A percentile compares a stretch with the other conserved stretches of the same genome.
Conservation (phyloP, 1,284 basidiomycete genomes). For the Violaceomyces palustris region DNA sequence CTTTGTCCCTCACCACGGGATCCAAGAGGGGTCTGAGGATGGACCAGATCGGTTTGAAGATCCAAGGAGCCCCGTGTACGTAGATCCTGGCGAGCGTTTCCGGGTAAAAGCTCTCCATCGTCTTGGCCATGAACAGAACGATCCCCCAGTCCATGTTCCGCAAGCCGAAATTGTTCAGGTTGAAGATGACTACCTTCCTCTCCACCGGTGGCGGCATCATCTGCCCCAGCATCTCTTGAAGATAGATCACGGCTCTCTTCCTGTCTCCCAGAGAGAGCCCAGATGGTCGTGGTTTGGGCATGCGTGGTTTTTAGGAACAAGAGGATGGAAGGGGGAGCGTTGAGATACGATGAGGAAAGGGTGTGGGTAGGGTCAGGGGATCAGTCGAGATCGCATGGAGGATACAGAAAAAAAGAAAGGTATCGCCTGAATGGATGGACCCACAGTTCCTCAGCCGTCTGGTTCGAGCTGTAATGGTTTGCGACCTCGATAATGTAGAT, state of each 20-base stretch:
- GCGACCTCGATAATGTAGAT: slow-evolving; percentile 47
- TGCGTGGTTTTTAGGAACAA: too few species aligned
- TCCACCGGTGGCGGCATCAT: slow-evolving; percentile 47
- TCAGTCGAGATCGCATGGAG: neutral
- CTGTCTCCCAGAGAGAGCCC: neutral
- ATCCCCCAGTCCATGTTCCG: slow-evolving; percentile 47
- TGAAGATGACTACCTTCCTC: slow-evolving; percentile 46
- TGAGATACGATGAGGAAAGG: too few species aligned
- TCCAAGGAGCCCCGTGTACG: slow-evolving; percentile 46
- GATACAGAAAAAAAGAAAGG: neutral
- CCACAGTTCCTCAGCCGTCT: slow-evolving; percentile 42
- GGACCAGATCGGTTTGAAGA: slow-evolving; percentile 48
- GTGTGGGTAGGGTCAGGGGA: too few species aligned
- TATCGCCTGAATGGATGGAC: neutral
- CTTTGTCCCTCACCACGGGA: slow-evolving; percentile 46
- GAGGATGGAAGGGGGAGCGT: too few species aligned
- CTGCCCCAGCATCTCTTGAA: slow-evolving; percentile 32
- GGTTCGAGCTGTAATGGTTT: slow-evolving; percentile 39
- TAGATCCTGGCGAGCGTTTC: slow-evolving; percentile 44
- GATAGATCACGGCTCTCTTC: slow-evolving; percentile 35
- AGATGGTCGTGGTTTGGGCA: too few species aligned
- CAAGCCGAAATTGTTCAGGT: slow-evolving; percentile 45
- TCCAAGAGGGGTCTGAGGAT: slow-evolving; percentile 43
- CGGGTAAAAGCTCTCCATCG: slow-evolving; percentile 44
- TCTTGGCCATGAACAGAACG: slow-evolving; percentile 50